A percentile compares a stretch with the other conserved stretches of the same genome.
Evolutionary conservation across 2,329 filamentous ascomycete genomes (phyloP).

Genomic region (Sclerotinia sclerotiorum): DNA sequence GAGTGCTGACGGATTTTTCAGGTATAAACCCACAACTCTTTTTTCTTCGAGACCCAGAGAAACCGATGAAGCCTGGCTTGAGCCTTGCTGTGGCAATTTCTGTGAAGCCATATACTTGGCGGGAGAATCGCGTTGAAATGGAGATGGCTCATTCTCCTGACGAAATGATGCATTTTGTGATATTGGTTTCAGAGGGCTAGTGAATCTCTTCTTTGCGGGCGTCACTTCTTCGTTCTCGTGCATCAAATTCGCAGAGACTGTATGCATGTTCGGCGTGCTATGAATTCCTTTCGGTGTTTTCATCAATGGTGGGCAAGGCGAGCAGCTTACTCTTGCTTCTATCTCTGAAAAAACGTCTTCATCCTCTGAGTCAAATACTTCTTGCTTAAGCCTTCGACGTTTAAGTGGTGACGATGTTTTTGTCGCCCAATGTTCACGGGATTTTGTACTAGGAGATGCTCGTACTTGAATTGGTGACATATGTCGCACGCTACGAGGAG

Average conservation of each 20-base stretch:
- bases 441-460: constrained; percentile 31
- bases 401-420: constrained; percentile 27
- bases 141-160: constrained; percentile 33
- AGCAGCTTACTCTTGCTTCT: constrained; percentile 27
- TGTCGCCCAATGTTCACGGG: constrained; percentile 20
- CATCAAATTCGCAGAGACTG: not conserved
- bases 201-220: constrained; percentile 25
- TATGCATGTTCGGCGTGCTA: not conserved
- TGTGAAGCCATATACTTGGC: constrained; percentile 8
- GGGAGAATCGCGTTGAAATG: constrained; percentile 31
- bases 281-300: constrained; percentile 26
- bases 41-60: constrained; percentile 35
- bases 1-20: constrained; percentile 32
- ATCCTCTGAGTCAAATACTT: constrained; percentile 40
- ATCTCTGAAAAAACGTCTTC: constrained; percentile 34
- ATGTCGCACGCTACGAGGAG: not conserved
- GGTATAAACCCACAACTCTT: constrained; percentile 31
- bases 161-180: constrained; percentile 32
- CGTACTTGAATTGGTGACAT: constrained; percentile 31
- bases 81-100: constrained; percentile 23
- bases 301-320: constrained; percentile 27
- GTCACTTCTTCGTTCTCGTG: constrained; percentile 20
- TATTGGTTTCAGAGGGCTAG: constrained; percentile 37
- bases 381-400: constrained; percentile 21
- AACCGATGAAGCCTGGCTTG: constrained; percentile 31